Evolutionary conservation across 352 stramenopile genomes (phyloP).

Genomic region (Stephanocyclus meneghinianus): DNA sequence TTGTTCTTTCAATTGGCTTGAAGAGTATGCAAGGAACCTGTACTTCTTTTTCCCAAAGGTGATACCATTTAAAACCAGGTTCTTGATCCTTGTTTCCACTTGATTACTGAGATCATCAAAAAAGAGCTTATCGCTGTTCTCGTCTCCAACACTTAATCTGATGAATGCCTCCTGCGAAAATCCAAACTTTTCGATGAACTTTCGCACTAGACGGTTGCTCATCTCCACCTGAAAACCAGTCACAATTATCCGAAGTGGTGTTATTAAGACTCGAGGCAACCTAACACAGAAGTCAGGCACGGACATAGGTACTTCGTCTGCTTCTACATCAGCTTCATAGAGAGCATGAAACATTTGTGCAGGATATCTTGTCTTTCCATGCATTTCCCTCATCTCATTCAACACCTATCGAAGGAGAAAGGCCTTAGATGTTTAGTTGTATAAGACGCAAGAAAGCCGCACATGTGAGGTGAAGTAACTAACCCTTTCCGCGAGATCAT

Average conservation of each 20-base stretch:
- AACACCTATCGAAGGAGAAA: slow-evolving; percentile 10
- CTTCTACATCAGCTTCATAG: slow-evolving; percentile 4
- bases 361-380: slow-evolving; percentile 29
- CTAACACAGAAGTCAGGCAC: slow-evolving; percentile 29
- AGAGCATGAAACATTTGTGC: slow-evolving; percentile 24
- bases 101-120: slow-evolving; percentile 17
- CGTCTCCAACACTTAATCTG: slow-evolving; percentile 27
- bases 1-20: slow-evolving; percentile 39
- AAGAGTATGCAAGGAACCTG: slow-evolving; percentile 37
- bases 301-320: neutral
- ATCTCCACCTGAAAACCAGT: slow-evolving; percentile 30
- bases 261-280: slow-evolving; percentile 27
- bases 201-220: slow-evolving; percentile 30
- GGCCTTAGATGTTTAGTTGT: neutral
- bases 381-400: slow-evolving; percentile 17
- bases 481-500: slow-evolving; percentile 6
- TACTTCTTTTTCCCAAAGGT: slow-evolving; percentile 22
- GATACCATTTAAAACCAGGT: slow-evolving; percentile 23
- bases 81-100: slow-evolving; percentile 24
- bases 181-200: slow-evolving; percentile 18
- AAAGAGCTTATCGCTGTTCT: slow-evolving; percentile 24
- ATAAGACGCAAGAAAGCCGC: neutral
- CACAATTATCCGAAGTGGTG: slow-evolving; percentile 11
- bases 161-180: slow-evolving; percentile 25
- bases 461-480: neutral